A percentile compares a stretch with the other conserved stretches of the same genome.
Evolutionary conservation across 495 filamentous ascomycete genomes (phyloP).

Genomic region (Margaritispora aquatica): DNA sequence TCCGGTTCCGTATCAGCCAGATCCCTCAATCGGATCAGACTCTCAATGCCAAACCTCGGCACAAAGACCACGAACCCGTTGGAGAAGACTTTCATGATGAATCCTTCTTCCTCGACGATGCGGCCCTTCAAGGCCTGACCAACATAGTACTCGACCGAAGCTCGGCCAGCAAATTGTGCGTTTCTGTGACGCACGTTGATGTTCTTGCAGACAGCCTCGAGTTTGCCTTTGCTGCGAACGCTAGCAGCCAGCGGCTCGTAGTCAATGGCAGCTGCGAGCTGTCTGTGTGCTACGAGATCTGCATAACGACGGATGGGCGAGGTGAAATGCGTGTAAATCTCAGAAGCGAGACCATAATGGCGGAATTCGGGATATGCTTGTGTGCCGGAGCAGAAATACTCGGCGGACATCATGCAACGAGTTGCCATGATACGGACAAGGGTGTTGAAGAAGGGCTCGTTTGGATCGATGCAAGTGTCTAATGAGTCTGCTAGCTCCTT

Average conservation of each 20-base stretch:
- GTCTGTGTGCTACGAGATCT: conserved; percentile 86
- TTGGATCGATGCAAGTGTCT: conserved; percentile 70
- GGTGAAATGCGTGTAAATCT: conserved; percentile 99
- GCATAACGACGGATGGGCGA: conserved; percentile 95
- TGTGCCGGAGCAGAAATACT: conserved; percentile 93
- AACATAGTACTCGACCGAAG: conserved; percentile 94
- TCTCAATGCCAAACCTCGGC: conserved; percentile 90
- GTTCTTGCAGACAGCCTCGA: conserved; percentile 93
- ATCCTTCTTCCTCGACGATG: conserved; percentile 76
- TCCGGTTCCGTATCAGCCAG: conserved; percentile 69
- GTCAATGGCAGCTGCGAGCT: conserved; percentile 89
- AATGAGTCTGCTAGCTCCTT: conserved; percentile 87
- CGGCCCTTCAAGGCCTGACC: conserved; percentile 89
- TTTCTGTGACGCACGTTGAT: conserved; percentile 97
- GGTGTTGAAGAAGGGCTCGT: conserved; percentile 98
- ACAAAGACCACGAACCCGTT: conserved; percentile 97
- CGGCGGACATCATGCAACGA: conserved; percentile 97
- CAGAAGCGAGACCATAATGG: conserved; percentile 90
- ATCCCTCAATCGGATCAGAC: conserved; percentile 78
- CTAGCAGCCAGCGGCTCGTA: conserved; percentile 79
- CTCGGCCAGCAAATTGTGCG: conserved; percentile 88
- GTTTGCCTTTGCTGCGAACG: conserved; percentile 67
- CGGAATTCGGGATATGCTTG: conserved; percentile 90
- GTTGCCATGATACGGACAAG: conserved; percentile 95
- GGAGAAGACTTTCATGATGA: conserved; percentile 92